Conservation (phyloP, 139 green algal species). For the Ettlia oleoabundans region DNA sequence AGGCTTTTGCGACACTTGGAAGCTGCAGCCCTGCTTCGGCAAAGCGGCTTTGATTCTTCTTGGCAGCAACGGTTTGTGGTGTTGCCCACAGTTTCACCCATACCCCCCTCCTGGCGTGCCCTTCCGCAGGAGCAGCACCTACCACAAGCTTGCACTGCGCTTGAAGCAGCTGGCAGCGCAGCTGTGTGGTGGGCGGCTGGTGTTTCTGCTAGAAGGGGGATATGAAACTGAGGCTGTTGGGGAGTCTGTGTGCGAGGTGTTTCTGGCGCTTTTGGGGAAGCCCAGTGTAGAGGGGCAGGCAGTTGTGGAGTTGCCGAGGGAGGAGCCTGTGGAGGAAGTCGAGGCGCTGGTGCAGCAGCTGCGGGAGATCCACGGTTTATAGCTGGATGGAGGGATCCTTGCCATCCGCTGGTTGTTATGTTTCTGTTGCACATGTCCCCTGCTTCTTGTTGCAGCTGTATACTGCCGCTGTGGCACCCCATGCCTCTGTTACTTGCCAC, state of each 20-base stretch:
- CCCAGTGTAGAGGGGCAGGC: conserved; percentile 13
- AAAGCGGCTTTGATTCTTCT: too few relatives aligned
- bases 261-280: conserved; percentile 25
- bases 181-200: conserved; percentile 35
- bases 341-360: conserved; percentile 19
- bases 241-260: conserved; percentile 32
- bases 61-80: neutral
- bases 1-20: too few relatives aligned
- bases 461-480: too few relatives aligned
- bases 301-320: neutral
- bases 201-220: conserved; percentile 45
- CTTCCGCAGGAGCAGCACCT: conserved; percentile 29
- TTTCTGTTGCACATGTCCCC: too few relatives aligned
- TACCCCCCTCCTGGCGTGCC: too few relatives aligned
- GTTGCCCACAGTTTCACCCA: too few relatives aligned
- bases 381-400: neutral
- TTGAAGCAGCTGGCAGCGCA: conserved; percentile 4
- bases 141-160: conserved; percentile 10
- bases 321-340: conserved; percentile 25
- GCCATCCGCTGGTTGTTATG: too few relatives aligned
- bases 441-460: too few relatives aligned
- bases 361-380: conserved; percentile 4
- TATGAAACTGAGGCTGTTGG: conserved; percentile 42
- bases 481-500: too few relatives aligned
- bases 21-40: too few relatives aligned